Percentiles rank a stretch among this genome's conserved stretches.
Evolutionary conservation across 257 asterid genomes (phyloP).

Genomic region (Rhazya stricta): DNA sequence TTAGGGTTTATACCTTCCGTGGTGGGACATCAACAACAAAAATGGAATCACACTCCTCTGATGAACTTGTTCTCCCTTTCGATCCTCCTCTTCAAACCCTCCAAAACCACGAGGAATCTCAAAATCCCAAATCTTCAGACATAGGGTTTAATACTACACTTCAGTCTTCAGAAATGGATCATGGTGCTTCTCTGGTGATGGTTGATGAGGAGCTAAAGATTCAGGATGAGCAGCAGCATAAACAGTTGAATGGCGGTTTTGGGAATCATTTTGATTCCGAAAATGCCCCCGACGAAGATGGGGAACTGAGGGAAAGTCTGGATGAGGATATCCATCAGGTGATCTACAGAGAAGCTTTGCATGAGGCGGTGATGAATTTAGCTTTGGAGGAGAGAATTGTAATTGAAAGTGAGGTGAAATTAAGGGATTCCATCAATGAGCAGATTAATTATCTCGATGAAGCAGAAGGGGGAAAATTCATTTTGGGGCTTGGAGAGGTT

Average conservation of each 20-base stretch:
- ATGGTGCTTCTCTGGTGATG: conserved; percentile 5
- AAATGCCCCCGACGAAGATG: conserved; percentile 21
- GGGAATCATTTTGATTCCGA: conserved; percentile 14
- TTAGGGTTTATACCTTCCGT: neutral
- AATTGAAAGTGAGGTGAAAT: neutral
- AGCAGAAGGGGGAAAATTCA: neutral
- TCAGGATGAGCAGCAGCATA: neutral
- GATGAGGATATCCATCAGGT: conserved; percentile 26
- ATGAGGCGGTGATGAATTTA: conserved; percentile 33
- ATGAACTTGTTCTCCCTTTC: neutral
- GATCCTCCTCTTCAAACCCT: conserved; percentile 3
- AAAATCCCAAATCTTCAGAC: conserved; percentile 12
- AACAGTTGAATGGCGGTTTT: neutral
- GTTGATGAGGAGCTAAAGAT: neutral
- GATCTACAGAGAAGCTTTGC: conserved; percentile 17
- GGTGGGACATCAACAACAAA: conserved; percentile 1
- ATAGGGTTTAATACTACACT: neutral
- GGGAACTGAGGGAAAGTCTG: conserved; percentile 20
- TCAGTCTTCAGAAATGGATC: neutral
- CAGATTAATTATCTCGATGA: neutral
- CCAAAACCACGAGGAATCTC: neutral
- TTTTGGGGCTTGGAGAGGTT: conserved; percentile 3
- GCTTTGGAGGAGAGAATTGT: conserved; percentile 16
- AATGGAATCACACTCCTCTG: conserved; percentile 9
- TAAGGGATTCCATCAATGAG: neutral